phyloP scores from a whole-genome alignment of 73 alveolate species.

The Stentor roeselii region DNA sequence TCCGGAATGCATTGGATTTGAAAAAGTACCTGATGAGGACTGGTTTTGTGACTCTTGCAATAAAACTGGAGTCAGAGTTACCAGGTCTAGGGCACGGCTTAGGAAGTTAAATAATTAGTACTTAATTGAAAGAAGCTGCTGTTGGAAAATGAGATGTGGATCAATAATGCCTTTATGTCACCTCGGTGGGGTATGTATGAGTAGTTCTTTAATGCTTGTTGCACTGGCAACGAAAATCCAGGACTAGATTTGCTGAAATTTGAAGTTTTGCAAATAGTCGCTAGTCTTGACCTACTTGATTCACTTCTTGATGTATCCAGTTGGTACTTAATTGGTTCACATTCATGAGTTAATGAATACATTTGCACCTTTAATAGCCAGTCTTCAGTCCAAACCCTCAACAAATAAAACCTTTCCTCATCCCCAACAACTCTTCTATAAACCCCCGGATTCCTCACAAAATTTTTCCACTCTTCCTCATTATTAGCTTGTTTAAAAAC shows the following conservation, averaged over 20 bases:
- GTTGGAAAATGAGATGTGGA: neutral
- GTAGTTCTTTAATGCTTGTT: neutral
- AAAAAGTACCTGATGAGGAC: neutral
- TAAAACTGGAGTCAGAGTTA: too few relatives aligned
- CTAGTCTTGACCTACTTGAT: neutral
- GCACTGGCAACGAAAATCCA: too few relatives aligned
- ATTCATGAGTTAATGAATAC: neutral
- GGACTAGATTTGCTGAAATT: neutral
- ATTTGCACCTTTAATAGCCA: neutral
- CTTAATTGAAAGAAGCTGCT: neutral
- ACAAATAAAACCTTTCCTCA: neutral
- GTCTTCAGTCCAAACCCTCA: neutral
- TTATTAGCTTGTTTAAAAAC: neutral
- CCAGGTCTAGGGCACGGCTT: too few relatives aligned
- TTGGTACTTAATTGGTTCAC: neutral
- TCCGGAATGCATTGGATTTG: neutral
- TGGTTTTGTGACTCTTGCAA: neutral
- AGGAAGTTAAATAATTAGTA: too few relatives aligned
- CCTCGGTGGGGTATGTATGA: neutral
- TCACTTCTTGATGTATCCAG: neutral
- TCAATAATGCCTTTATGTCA: neutral
- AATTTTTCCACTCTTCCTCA: neutral
- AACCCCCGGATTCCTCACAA: neutral
- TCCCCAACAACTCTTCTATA: neutral
- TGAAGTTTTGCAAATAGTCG: neutral